Evolutionary conservation across 441 rosid genomes (phyloP).

Genomic region (Syzygium malaccense): DNA sequence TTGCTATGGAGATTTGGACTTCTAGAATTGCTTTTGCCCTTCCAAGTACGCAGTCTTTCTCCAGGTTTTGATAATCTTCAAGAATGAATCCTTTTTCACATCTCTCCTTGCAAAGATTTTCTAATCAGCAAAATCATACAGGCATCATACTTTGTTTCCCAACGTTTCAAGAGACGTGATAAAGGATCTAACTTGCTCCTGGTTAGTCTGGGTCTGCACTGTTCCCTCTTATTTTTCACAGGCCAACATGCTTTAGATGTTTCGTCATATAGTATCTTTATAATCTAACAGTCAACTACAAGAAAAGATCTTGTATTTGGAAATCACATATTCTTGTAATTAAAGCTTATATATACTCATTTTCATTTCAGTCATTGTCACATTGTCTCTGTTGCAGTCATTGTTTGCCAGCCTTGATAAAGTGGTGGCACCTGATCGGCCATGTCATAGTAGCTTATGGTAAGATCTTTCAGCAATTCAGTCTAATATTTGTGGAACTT

Average conservation of each 20-base stretch:
- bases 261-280: neutral
- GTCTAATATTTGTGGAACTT: neutral
- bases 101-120: neutral
- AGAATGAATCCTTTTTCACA: neutral
- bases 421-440: conserved; percentile 71
- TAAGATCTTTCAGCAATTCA: conserved; percentile 14
- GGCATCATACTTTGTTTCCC: conserved; percentile 57
- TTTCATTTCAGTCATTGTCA: neutral
- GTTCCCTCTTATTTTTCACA: neutral
- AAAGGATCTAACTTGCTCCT: conserved; percentile 60
- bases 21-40: conserved; percentile 70
- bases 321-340: neutral
- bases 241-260: neutral
- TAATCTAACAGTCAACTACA: neutral
- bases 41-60: conserved; percentile 32
- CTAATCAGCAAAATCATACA: conserved; percentile 7
- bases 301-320: neutral
- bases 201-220: conserved; percentile 18
- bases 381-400: conserved; percentile 41
- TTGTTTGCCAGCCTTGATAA: conserved; percentile 66
- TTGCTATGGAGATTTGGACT: conserved; percentile 78
- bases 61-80: neutral
- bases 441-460: conserved; percentile 89
- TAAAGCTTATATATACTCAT: neutral
- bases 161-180: conserved; percentile 57